Percentiles rank a stretch among this genome's conserved stretches.
Evolutionary conservation across 2,329 filamentous ascomycete species (phyloP).

Genomic region (Monascus ruber): DNA sequence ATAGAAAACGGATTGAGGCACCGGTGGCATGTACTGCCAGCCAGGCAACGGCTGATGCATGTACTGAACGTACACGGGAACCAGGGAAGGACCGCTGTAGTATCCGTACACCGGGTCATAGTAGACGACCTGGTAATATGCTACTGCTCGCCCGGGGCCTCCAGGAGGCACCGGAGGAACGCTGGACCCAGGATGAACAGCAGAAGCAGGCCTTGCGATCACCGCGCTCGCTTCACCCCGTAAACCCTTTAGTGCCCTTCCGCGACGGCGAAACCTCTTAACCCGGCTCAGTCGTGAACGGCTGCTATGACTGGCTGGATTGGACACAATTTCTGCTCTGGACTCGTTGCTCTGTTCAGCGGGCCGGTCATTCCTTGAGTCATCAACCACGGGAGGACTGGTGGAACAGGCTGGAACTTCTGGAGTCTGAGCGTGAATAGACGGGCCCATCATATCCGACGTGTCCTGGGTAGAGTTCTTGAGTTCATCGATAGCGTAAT

Average conservation of each 20-base stretch:
- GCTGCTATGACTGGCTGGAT: not conserved
- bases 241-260: constrained; percentile 3
- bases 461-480: constrained; percentile 7
- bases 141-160: too few species aligned
- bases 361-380: constrained; percentile 1
- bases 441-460: constrained; percentile 8
- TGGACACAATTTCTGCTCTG: constrained; percentile 3
- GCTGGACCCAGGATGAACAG: not conserved
- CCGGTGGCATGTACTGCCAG: constrained; percentile 1
- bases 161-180: not conserved
- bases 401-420: constrained; percentile 3
- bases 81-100: too few species aligned
- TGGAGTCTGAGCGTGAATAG: constrained; percentile 3
- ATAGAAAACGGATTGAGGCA: constrained; percentile 1
- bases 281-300: constrained; percentile 6
- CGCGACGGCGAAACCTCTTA: constrained; percentile 3
- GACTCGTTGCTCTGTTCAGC: not conserved
- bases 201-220: not conserved
- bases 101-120: too few species aligned
- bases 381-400: constrained; percentile 4
- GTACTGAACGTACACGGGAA: too few species aligned
- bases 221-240: constrained; percentile 3
- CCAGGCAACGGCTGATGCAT: not conserved
- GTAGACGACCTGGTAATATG: too few species aligned
- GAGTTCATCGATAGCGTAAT: constrained; percentile 6